Evolutionary conservation across 1,284 basidiomycete genomes (phyloP).

Genomic region (Cystobasidium pallidum): DNA sequence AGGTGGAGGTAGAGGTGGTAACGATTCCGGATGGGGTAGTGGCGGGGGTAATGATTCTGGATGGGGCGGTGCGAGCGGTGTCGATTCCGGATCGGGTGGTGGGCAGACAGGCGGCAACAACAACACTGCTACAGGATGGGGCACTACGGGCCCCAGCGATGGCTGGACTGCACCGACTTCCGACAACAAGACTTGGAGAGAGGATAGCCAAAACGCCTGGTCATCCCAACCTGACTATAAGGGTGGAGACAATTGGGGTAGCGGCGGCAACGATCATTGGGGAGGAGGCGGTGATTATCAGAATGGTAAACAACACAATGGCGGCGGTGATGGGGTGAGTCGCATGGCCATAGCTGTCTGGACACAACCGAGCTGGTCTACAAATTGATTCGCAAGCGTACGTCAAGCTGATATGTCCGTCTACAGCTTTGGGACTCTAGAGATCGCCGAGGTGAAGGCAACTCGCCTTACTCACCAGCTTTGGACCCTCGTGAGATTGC

Average conservation of each 20-base stretch:
- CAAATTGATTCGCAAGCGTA: not conserved
- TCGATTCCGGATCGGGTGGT: not conserved
- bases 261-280: constrained; percentile 19
- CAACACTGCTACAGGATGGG: not conserved
- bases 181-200: not conserved
- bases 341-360: not conserved
- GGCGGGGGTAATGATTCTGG: not conserved
- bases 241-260: not conserved
- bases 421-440: not conserved
- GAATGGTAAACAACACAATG: not conserved
- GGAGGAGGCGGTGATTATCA: constrained; percentile 3
- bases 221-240: too few relatives aligned
- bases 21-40: not conserved
- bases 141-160: not conserved
- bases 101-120: not conserved
- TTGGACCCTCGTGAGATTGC: constrained; percentile 21
- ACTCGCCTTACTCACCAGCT: constrained; percentile 3
- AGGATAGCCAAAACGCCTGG: too few relatives aligned
- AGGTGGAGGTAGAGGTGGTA: not conserved
- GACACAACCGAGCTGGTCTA: not conserved
- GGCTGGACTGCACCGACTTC: not conserved
- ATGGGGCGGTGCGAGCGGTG: too few relatives aligned
- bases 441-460: not conserved
- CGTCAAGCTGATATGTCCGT: not conserved
- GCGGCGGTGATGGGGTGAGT: not conserved